Evolutionary conservation across 2,329 filamentous ascomycete species (phyloP), one percentile per base, ranked within the genome.

Genomic region (Ceratocystis huliohia): DNA sequence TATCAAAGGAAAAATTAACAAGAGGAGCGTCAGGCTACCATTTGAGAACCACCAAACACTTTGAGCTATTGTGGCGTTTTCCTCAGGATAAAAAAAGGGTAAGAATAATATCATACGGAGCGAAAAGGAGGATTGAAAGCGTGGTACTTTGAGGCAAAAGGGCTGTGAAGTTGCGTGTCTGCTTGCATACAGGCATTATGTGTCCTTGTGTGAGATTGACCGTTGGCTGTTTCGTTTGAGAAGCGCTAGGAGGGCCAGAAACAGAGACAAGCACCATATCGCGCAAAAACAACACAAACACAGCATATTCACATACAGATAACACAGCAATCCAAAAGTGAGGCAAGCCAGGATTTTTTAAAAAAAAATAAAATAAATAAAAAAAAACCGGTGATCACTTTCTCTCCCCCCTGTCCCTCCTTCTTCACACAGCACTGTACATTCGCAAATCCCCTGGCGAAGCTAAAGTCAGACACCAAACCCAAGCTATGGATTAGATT

Each of bases 101-200:
- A 20, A 20, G 28, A 13, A 33, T 30, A 37, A 8, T 15, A 59
- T 20, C 56, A 59, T 30, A n/a, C 30, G 33, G 56, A 25, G 56
- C 5, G n/a, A 20, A 25, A 57, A 17, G 53, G 17, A 57, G 56
- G 25, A 59, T 59, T 25, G 28, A n/a, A 59, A 20, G 56, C 56
- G 56, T 59, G 56, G 56, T 59, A 59, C 56, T 59, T 59, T 59
- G 56, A 37, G 56, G 37, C 37, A 41, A 41, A 53, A 59, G 28
- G 56, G 15, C 56, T 59, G 56, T 37, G 56, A 59, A 10, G 30
- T 22, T 59, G 56, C 10, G 22, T 56, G 20, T 15, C 20, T 56
- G 50, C 20, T 25, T 25, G 22, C 50, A 25, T 56, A 25, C 3
- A 25, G 22, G 20, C 50, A 56, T 50, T 10, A 25, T 53, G 48